Evolutionary conservation across 2,329 filamentous ascomycete species (phyloP).

Genomic region (Talaromyces sp.): DNA sequence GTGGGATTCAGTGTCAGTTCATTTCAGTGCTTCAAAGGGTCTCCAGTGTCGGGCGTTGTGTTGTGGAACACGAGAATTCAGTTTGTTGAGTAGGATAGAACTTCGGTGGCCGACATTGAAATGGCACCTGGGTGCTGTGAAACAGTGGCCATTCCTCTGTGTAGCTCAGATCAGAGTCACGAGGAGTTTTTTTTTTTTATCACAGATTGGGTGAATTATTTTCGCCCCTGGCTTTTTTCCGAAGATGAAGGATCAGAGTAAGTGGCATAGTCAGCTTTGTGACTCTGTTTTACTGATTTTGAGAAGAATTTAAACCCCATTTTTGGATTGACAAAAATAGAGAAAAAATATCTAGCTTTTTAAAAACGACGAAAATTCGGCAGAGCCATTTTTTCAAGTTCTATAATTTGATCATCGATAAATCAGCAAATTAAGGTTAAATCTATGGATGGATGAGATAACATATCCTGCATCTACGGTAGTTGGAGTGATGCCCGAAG

Average conservation of each 20-base stretch:
- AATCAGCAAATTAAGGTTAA: background rate
- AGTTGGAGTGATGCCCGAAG: background rate
- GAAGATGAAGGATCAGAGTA: background rate
- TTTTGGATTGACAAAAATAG: background rate
- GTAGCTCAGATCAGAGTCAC: background rate
- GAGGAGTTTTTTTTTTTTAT: no score
- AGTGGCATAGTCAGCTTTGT: background rate
- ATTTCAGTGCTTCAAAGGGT: background rate
- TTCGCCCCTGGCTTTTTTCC: background rate
- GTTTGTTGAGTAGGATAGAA: background rate
- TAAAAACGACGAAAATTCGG: background rate
- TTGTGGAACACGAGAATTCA: background rate
- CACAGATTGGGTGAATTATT: background rate
- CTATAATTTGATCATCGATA: background rate
- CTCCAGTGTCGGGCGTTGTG: background rate
- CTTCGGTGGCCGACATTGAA: background rate
- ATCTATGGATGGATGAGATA: background rate
- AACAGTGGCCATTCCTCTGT: background rate
- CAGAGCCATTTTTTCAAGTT: background rate
- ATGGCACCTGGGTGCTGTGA: background rate
- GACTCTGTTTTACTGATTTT: background rate
- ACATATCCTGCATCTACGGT: background rate
- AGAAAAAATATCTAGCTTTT: background rate
- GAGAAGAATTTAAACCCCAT: background rate
- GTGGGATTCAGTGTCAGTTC: background rate